Percentiles rank a stretch among this genome's conserved stretches.
Evolutionary conservation across 2,329 filamentous ascomycete genomes (phyloP).

Genomic region (Metarhizium humberi): DNA sequence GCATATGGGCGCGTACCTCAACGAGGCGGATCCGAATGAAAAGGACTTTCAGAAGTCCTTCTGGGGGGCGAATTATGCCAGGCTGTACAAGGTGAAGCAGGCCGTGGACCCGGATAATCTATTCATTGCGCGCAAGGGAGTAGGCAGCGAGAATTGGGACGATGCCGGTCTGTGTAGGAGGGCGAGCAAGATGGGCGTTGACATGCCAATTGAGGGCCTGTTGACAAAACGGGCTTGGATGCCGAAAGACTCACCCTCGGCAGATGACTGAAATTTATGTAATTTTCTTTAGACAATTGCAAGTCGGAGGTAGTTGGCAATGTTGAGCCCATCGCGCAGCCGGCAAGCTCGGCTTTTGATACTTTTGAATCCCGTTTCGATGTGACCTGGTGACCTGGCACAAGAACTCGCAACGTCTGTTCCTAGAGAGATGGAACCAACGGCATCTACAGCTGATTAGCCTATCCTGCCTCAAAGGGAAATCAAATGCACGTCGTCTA

Average conservation of each 20-base stretch:
- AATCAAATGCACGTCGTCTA: too few relatives aligned
- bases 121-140: constrained; percentile 26
- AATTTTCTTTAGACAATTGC: too few relatives aligned
- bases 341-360: too few relatives aligned
- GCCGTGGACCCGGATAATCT: constrained; percentile 24
- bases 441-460: too few relatives aligned
- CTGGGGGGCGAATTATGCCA: constrained; percentile 25
- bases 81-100: constrained; percentile 25
- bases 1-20: constrained; percentile 17
- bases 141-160: constrained; percentile 29
- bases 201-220: neutral
- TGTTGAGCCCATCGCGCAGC: too few relatives aligned
- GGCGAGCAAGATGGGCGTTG: neutral
- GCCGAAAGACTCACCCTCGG: neutral
- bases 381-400: too few relatives aligned
- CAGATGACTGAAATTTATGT: neutral
- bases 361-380: too few relatives aligned
- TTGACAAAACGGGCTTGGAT: neutral
- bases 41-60: constrained; percentile 25
- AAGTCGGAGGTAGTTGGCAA: too few relatives aligned
- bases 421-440: too few relatives aligned
- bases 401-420: too few relatives aligned
- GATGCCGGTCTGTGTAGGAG: constrained; percentile 3
- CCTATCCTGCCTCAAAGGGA: too few relatives aligned
- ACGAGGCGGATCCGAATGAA: constrained; percentile 27